Evolutionary conservation across 371 early-diverging fungal genomes (phyloP), one percentile per base, ranked within the genome.

Genomic region (Apophysomyces ossiformis): DNA sequence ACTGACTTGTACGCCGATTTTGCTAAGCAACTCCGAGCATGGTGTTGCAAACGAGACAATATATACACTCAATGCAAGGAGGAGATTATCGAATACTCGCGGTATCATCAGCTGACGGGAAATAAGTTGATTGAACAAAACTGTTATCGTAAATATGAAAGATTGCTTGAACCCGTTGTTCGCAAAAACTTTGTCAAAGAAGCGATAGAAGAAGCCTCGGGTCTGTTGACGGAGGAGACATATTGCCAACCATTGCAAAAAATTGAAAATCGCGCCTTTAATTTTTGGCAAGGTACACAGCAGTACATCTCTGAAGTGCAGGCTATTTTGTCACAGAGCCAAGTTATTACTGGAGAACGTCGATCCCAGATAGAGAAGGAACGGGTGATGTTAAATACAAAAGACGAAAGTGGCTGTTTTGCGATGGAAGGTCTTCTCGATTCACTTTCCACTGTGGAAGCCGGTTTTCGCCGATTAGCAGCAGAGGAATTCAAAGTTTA

Each of bases 31-130:
- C 9, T 50, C 9, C 41, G 26, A 43, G 16, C 12, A 35, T 92
- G 91, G 92, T 71, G 84, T 21, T 84, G 90, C 67, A 87, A 88
- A 68, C 60, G 76, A 37, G 89, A 89, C 64, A 70, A 36, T 8
- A 37, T 66, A 18, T 69, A 69, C 43, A 50, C 45, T 5, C 60
- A 66, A 15, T 69, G 66, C 43, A 11, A 18, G 7, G 66, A 66
- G 5, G 60, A 65, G 37, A 37, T 69, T 18, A 62, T 18, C 15
- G 38, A 37, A 1, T 69, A 69, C 45, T 18, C 35, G 4, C 36
- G 50, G 3, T 39, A 65, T n/a, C 7, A 50, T 11, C 44, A 58
- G 12, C 66, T 66, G 18, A 41, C 63, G 18, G 60, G n/a, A 4
- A 11, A 62, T 16, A 63, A 60, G 21, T 9, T 63, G 1, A 35